Evolutionary conservation across 805 yeast genomes (phyloP).

Genomic region (Candida adriatica): DNA sequence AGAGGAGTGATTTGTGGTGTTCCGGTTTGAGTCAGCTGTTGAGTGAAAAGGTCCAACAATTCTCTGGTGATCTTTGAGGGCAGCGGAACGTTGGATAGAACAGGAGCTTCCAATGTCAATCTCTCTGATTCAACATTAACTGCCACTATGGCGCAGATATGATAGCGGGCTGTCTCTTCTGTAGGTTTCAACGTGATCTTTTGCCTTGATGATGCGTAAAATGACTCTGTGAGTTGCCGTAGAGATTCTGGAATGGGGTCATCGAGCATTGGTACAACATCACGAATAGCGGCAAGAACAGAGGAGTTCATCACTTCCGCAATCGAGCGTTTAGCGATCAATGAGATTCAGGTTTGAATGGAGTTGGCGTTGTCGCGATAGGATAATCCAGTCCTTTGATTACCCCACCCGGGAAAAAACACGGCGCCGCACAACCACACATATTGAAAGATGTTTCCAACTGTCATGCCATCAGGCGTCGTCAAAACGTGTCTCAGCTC

Average conservation of each 20-base stretch:
- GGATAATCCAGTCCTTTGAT: no score
- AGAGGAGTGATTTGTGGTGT: slow-evolving; percentile 3
- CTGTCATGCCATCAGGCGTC: no score
- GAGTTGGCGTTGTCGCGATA: no score
- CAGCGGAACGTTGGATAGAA: slow-evolving; percentile 47
- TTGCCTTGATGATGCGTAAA: slow-evolving; percentile 43
- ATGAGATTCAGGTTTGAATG: no score
- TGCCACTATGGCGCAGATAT: slow-evolving; percentile 59
- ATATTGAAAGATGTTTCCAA: no score
- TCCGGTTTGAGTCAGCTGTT: slow-evolving; percentile 1
- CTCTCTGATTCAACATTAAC: slow-evolving; percentile 39
- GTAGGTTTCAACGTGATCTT: slow-evolving; percentile 41
- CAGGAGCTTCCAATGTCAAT: slow-evolving; percentile 40
- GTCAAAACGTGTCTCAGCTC: no score
- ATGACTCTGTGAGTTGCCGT: slow-evolving; percentile 23
- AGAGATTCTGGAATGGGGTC: slow-evolving; percentile 38
- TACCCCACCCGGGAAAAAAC: no score
- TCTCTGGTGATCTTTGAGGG: slow-evolving; percentile 37
- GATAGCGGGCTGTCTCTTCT: slow-evolving; percentile 60
- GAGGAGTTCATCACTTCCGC: slow-evolving; percentile 12
- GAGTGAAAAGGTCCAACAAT: slow-evolving; percentile 18
- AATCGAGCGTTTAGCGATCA: no score
- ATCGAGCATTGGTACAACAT: slow-evolving; percentile 42
- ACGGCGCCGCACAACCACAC: no score
- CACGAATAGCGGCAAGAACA: slow-evolving; percentile 33